A percentile compares a stretch with the other conserved stretches of the same genome.
Conservation (phyloP, 208 protist genomes). For the Acanthamoeba healyi region DNA sequence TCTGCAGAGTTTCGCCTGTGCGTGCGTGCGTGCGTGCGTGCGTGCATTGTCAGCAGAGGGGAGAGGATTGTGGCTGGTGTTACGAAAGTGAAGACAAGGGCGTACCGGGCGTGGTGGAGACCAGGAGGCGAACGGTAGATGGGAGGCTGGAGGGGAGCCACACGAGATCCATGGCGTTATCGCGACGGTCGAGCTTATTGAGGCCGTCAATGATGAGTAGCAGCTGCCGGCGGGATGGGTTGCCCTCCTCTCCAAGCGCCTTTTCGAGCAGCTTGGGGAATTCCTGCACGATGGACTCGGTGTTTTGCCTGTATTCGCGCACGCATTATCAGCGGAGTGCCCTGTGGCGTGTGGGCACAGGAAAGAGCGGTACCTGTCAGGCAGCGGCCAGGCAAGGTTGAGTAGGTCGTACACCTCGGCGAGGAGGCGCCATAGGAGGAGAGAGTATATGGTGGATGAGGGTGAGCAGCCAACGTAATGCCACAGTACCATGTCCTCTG, state of each 20-base stretch:
- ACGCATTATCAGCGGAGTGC: slow-evolving; percentile 20
- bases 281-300: slow-evolving; percentile 29
- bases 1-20: slow-evolving; percentile 53
- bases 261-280: slow-evolving; percentile 48
- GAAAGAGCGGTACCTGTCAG: neutral
- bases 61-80: too few species aligned
- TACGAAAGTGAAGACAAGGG: neutral
- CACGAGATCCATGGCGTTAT: slow-evolving; percentile 78
- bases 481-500: slow-evolving; percentile 77
- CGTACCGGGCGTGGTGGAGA: neutral
- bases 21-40: neutral
- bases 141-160: slow-evolving; percentile 81
- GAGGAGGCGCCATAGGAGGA: slow-evolving; percentile 78
- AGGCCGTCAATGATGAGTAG: slow-evolving; percentile 79
- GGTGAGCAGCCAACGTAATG: slow-evolving; percentile 70
- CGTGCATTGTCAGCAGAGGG: too few species aligned
- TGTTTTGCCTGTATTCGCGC: slow-evolving; percentile 10
- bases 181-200: slow-evolving; percentile 78
- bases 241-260: neutral
- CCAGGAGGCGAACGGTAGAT: slow-evolving; percentile 21
- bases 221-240: neutral
- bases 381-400: neutral
- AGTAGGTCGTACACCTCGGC: slow-evolving; percentile 72
- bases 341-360: slow-evolving; percentile 30
- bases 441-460: slow-evolving; percentile 75